Evolutionary conservation across 176 grass and related monocot genomes (phyloP).

Genomic region (Elaeis guineensis): DNA sequence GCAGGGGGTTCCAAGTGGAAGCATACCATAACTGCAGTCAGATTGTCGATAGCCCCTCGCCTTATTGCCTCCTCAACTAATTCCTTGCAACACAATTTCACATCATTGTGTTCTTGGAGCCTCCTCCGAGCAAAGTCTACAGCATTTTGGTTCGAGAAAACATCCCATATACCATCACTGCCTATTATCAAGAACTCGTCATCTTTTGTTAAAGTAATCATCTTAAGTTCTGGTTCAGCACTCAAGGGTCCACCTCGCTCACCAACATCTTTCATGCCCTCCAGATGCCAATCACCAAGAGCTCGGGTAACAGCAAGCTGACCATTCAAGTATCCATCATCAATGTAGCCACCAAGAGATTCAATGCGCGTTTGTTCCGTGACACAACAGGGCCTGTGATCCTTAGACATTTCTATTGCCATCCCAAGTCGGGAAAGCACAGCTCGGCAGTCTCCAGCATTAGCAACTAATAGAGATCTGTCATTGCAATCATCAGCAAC

Average conservation of each 20-base stretch:
- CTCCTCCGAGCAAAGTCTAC: slow-evolving; percentile 50
- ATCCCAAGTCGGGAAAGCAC: slow-evolving; percentile 59
- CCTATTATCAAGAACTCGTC: slow-evolving; percentile 89
- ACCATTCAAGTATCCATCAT: slow-evolving; percentile 70
- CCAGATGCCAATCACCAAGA: slow-evolving; percentile 76
- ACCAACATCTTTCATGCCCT: slow-evolving; percentile 61
- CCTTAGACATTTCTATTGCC: slow-evolving; percentile 76
- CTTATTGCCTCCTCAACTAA: slow-evolving; percentile 58
- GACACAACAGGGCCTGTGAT: slow-evolving; percentile 62
- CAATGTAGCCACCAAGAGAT: slow-evolving; percentile 68
- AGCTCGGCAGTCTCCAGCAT: slow-evolving; percentile 92
- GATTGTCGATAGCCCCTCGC: slow-evolving; percentile 45
- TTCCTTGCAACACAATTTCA: slow-evolving; percentile 60
- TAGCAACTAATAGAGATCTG: slow-evolving; percentile 86
- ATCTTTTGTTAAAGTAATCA: slow-evolving; percentile 55
- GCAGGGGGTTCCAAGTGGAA: slow-evolving; percentile 67
- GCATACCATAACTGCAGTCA: slow-evolving; percentile 67
- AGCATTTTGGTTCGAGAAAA: slow-evolving; percentile 76
- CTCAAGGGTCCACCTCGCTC: slow-evolving; percentile 45
- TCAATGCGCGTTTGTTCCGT: slow-evolving; percentile 51
- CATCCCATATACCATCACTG: slow-evolving; percentile 91
- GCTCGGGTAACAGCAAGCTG: slow-evolving; percentile 69
- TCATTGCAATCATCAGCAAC: slow-evolving; percentile 1
- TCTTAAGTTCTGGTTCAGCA: slow-evolving; percentile 77
- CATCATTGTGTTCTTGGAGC: slow-evolving; percentile 82